phyloP scores from a whole-genome alignment of 805 yeast species.

The Sugiyamaella lignohabitans region DNA sequence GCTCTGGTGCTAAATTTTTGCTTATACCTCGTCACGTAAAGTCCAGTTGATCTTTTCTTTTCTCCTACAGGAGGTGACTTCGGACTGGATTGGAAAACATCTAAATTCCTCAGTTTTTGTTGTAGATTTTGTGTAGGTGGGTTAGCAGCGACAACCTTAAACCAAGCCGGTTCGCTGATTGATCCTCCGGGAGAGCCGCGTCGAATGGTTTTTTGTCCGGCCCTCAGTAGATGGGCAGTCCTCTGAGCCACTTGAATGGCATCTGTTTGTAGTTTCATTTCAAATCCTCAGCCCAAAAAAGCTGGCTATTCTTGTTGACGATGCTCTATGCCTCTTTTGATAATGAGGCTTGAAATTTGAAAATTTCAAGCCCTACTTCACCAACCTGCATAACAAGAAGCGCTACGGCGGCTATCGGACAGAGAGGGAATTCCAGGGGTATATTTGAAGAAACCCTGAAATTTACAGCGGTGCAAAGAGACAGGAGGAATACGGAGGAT shows the following conservation, averaged over 20 bases:
- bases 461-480: too few relatives aligned
- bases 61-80: slow-evolving; percentile 23
- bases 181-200: slow-evolving; percentile 29
- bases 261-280: slow-evolving; percentile 68
- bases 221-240: slow-evolving; percentile 66
- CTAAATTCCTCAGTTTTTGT: slow-evolving; percentile 34
- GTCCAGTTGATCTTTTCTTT: slow-evolving; percentile 22
- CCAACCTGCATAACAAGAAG: too few relatives aligned
- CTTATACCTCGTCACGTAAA: slow-evolving; percentile 44
- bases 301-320: too few relatives aligned
- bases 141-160: slow-evolving; percentile 67
- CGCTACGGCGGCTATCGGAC: too few relatives aligned
- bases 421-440: too few relatives aligned
- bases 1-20: slow-evolving; percentile 32
- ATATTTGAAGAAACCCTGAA: too few relatives aligned
- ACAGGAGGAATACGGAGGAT: too few relatives aligned
- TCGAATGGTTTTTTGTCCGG: slow-evolving; percentile 38
- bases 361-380: too few relatives aligned
- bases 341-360: too few relatives aligned
- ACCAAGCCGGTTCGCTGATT: slow-evolving; percentile 79
- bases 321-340: too few relatives aligned
- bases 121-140: slow-evolving; percentile 71
- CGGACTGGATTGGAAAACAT: slow-evolving; percentile 22
- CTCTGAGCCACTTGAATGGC: slow-evolving; percentile 75
- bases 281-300: too few relatives aligned